Percentiles rank a stretch among this genome's conserved stretches.
These are phyloP conservation scores for Oenanthe javanica DNA, from an alignment of 140 eudicot genomes.

Conservation along the genomic window DNA sequence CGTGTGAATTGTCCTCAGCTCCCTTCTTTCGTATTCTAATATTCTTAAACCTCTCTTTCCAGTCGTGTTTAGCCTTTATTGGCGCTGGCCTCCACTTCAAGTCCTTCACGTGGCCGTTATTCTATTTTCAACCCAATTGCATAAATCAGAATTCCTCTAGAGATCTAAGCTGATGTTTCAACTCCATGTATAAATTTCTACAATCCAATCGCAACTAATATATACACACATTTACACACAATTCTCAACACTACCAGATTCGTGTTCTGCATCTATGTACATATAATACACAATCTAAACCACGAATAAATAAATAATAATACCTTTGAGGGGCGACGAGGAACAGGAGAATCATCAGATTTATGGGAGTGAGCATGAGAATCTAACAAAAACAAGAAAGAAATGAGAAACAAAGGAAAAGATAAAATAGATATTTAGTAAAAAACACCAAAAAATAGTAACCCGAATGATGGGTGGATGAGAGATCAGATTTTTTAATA, in stretches of 20 bases:
- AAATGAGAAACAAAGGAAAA: neutral
- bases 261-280: neutral
- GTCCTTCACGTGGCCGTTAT: conserved; percentile 31
- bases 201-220: neutral
- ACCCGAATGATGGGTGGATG: conserved; percentile 55
- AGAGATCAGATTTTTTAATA: conserved; percentile 69
- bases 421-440: conserved; percentile 15
- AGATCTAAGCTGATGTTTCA: neutral
- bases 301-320: no score
- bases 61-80: conserved; percentile 66
- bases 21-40: conserved; percentile 69
- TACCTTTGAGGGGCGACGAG: conserved; percentile 39
- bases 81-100: conserved; percentile 60
- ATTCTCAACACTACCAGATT: neutral
- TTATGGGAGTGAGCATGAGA: conserved; percentile 28
- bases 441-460: neutral
- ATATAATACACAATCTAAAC: neutral
- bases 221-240: neutral
- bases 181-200: neutral
- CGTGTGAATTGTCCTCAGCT: conserved; percentile 37
- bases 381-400: conserved; percentile 23
- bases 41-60: conserved; percentile 83
- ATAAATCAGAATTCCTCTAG: no score
- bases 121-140: conserved; percentile 5
- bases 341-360: conserved; percentile 29